Evolutionary conservation across 2,329 filamentous ascomycete species (phyloP).

Genomic region (Trichoderma pleuroti): DNA sequence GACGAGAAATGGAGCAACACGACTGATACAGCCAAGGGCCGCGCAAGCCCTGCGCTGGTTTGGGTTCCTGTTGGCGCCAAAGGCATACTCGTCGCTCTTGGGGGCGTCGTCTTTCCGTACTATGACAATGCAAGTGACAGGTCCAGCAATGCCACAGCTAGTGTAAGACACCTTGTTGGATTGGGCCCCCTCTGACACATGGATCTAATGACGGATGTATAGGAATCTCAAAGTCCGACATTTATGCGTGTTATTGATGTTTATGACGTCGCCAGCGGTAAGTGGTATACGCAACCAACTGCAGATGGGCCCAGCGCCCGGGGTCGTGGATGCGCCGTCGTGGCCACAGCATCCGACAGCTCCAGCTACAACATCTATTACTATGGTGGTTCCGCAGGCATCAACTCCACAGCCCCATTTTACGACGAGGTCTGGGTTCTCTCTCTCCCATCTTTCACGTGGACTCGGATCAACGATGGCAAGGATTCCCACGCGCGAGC

Average conservation of each 20-base stretch:
- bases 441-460: slow-evolving; percentile 75
- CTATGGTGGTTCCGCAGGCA: slow-evolving; percentile 69
- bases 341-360: slow-evolving; percentile 65
- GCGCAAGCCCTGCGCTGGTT: slow-evolving; percentile 62
- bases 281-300: slow-evolving; percentile 68
- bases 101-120: slow-evolving; percentile 64
- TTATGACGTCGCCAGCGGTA: slow-evolving; percentile 67
- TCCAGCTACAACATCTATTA: slow-evolving; percentile 82
- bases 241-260: slow-evolving; percentile 73
- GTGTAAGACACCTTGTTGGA: slow-evolving; percentile 29
- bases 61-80: slow-evolving; percentile 75
- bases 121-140: slow-evolving; percentile 34
- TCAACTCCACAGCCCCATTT: slow-evolving; percentile 38
- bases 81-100: slow-evolving; percentile 73
- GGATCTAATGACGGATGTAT: slow-evolving; percentile 3
- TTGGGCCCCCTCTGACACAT: neutral
- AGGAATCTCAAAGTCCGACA: slow-evolving; percentile 62
- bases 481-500: slow-evolving; percentile 56
- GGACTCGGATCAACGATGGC: slow-evolving; percentile 56
- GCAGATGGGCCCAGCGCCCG: slow-evolving; percentile 52
- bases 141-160: slow-evolving; percentile 31
- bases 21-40: slow-evolving; percentile 52
- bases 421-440: slow-evolving; percentile 76
- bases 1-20: slow-evolving; percentile 54
- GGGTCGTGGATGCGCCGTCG: slow-evolving; percentile 68